A percentile compares a stretch with the other conserved stretches of the same genome.
phyloP scores from a whole-genome alignment of 1,139 yeast genomes.

The Suhomyces yuchorum region DNA sequence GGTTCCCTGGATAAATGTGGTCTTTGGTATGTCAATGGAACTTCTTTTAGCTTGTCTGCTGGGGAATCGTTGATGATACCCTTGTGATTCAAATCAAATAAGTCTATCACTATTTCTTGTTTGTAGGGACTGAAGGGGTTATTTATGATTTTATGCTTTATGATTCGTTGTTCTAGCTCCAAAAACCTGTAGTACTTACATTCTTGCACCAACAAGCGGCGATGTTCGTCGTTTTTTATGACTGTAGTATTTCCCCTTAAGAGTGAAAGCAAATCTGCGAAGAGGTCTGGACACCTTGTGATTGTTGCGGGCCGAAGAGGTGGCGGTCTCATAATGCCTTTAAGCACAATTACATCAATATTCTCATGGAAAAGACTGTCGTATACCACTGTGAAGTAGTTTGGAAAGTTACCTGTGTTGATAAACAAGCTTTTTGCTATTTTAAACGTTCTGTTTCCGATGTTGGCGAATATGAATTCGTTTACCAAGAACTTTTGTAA shows the following conservation, averaged over 20 bases:
- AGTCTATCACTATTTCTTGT: slow-evolving; percentile 59
- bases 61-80: slow-evolving; percentile 40
- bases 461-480: slow-evolving; percentile 58
- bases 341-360: slow-evolving; percentile 36
- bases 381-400: slow-evolving; percentile 68
- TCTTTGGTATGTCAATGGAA: slow-evolving; percentile 49
- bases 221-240: slow-evolving; percentile 54
- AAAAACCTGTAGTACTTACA: slow-evolving; percentile 76
- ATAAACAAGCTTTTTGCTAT: slow-evolving; percentile 56
- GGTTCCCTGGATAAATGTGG: slow-evolving; percentile 52
- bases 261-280: slow-evolving; percentile 59
- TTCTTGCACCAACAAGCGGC: slow-evolving; percentile 61
- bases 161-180: slow-evolving; percentile 70
- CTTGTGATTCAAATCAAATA: slow-evolving; percentile 48
- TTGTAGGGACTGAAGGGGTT: slow-evolving; percentile 50
- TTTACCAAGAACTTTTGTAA: slow-evolving; percentile 52
- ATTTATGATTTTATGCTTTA: slow-evolving; percentile 51
- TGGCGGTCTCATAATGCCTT: slow-evolving; percentile 69
- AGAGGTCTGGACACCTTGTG: slow-evolving; percentile 57
- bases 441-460: slow-evolving; percentile 64
- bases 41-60: slow-evolving; percentile 20
- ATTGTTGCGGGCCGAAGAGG: slow-evolving; percentile 62
- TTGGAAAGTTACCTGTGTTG: slow-evolving; percentile 70
- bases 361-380: slow-evolving; percentile 52
- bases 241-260: slow-evolving; percentile 56